Evolutionary conservation across 306 rosid species (phyloP).

Genomic region (Hippophae tibetana): DNA sequence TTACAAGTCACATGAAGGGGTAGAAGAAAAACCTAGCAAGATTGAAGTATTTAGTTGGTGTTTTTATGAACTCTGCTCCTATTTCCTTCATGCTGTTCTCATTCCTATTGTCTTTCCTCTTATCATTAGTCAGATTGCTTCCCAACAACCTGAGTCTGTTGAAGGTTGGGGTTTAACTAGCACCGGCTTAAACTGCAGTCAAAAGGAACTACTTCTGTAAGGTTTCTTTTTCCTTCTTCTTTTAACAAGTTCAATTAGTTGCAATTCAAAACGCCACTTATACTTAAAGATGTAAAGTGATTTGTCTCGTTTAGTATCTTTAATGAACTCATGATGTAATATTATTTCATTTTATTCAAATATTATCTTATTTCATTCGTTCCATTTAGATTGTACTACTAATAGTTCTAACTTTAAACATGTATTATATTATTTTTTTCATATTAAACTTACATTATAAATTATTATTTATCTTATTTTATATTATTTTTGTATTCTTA

Average conservation of each 20-base stretch:
- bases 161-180: slow-evolving; percentile 21
- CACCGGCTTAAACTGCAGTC: slow-evolving; percentile 30
- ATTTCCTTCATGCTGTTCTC: slow-evolving; percentile 53
- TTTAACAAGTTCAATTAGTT: too few relatives aligned
- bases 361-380: too few relatives aligned
- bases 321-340: too few relatives aligned
- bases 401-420: too few relatives aligned
- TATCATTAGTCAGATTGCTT: slow-evolving; percentile 52
- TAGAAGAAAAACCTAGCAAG: slow-evolving; percentile 45
- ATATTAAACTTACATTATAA: too few relatives aligned
- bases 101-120: slow-evolving; percentile 81
- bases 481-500: too few relatives aligned
- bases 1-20: slow-evolving; percentile 35
- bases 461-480: too few relatives aligned
- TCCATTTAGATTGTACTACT: too few relatives aligned
- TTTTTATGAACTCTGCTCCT: slow-evolving; percentile 62
- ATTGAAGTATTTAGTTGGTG: slow-evolving; percentile 73
- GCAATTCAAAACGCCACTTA: not conserved
- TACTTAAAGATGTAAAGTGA: too few relatives aligned
- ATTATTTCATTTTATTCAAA: too few relatives aligned
- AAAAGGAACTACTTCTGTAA: slow-evolving; percentile 53
- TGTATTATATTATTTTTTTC: too few relatives aligned
- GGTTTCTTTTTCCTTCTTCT: slow-evolving; percentile 8
- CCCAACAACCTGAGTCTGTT: slow-evolving; percentile 20
- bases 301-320: too few relatives aligned